Evolutionary conservation across 805 yeast genomes (phyloP), one percentile per base, ranked within the genome.

Genomic region (Cyberlindnera japonica): DNA sequence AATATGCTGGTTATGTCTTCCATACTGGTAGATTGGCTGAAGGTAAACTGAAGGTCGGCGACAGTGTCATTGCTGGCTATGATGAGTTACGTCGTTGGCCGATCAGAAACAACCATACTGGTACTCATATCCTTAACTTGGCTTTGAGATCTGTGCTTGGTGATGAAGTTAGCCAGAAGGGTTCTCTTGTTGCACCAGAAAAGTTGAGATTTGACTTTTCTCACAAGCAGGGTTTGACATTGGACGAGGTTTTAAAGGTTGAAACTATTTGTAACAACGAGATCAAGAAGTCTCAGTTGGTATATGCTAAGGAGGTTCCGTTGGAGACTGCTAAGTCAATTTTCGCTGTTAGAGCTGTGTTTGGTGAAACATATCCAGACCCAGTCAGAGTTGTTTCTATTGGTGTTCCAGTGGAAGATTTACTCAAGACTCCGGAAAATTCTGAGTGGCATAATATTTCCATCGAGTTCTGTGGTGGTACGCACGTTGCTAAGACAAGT

Each of bases 381-480:
- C 99, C 99, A 27, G 99, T 93, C 17, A 81, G 99, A 63, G 99
- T 93, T 53, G 97, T 93, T 35, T 86, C 96, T 22, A 85, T 93
- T 58, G 99, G 99, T 59, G 83, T 77, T 29, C 81, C 96, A 34
- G 89, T 93, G 32, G 89, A 85, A 19, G 93, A 84, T 12, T 70
- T 93, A 52, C 62, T 91, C 50, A 71, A 72, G 6, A 71, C 80
- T 54, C 96, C 97, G 52, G 54, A 68, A 21, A 84, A 77, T 58
- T 68, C 69, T 37, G 77, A 86, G 57, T 93, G 99, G 98, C 67
- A 63, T 55, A 68, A 75, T 30, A 71, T 75, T 58, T 87, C 96
- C 2, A 74, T 93, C 51, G 99, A 93, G 69, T 93, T 93, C 74
- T 93, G 99, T 69, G 99, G 99, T 68, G 99, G 99, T 68, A 93